Percentiles rank a stretch among this genome's conserved stretches.
Evolutionary conservation across 148 eudicot genomes (phyloP).

Genomic region (Polygonum aviculare): DNA sequence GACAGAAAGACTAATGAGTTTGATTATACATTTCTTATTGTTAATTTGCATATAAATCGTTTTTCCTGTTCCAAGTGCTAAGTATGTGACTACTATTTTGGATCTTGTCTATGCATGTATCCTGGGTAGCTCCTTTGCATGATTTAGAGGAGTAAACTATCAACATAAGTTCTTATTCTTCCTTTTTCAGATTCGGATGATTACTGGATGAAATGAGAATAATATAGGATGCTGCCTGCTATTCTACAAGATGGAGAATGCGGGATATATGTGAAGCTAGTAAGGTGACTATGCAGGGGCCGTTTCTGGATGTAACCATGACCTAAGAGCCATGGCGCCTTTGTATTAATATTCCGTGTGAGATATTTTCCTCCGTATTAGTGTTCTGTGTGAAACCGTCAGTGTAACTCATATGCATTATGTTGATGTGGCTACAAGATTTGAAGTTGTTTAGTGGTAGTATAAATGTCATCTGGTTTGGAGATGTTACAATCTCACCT

Average conservation of each 20-base stretch:
- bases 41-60: background rate
- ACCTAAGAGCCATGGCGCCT: background rate
- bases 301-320: background rate
- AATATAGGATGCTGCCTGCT: background rate
- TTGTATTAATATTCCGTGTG: background rate
- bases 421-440: background rate
- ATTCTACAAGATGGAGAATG: background rate
- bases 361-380: background rate
- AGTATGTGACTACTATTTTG: background rate
- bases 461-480: background rate
- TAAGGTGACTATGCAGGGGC: background rate
- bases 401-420: background rate
- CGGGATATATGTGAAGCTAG: background rate
- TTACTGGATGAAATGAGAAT: background rate
- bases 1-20: background rate
- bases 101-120: background rate
- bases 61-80: background rate
- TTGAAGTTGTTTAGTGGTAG: background rate
- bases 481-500: background rate
- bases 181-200: background rate
- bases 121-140: background rate
- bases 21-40: background rate
- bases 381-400: background rate
- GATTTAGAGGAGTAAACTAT: background rate
- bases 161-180: background rate